Evolutionary conservation across 192 early-diverging fungal genomes (phyloP), one percentile per base, ranked within the genome.

Genomic region (Umbelopsis vinacea): DNA sequence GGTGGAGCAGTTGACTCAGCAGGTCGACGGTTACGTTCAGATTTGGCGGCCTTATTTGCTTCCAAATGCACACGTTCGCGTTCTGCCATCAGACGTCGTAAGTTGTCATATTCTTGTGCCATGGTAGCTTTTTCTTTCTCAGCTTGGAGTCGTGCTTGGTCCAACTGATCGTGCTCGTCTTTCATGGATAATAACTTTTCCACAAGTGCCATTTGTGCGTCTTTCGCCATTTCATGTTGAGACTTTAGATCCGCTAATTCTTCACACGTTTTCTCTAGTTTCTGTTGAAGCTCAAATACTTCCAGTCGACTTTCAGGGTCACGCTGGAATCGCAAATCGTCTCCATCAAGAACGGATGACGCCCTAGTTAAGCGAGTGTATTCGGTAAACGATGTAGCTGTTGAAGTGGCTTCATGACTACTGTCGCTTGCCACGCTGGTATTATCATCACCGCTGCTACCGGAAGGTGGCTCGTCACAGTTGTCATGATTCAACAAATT

Each of bases 281-380:
- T 71, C 40, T 81, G 80, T 15, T 76, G 37, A 12, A 76, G 24
- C 38, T 76, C 75, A 71, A 73, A 77, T 33, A 78, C 74, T 46
- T 75, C 73, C 7, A 71, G 46, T 12, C 35, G 48, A 52, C 23
- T 52, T 26, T 52, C 69, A 6, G 33, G 48, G 52, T 70, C 48
- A 2, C 50, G 47, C 17, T 38, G 50, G 2, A 5, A 22, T 46
- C 35, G 47, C 21, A 52, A 52, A 37, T 47, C 69, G 19, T 70
- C 69, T 5, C 24, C 17, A 22, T 70, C 69, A 14, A 50, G 57
- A 2, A 33, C 29, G 2, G 57, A 63, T n/a, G 57, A 63, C 15
- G 33, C 33, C 33, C 38, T 14, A 2, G 33, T 63, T 14, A 37
- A 33, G 15, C 57, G 57, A 10, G 57, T 63, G 12, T 22, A 63